Conservation (phyloP, 768 basidiomycete species). For the Collybia mongolica region DNA sequence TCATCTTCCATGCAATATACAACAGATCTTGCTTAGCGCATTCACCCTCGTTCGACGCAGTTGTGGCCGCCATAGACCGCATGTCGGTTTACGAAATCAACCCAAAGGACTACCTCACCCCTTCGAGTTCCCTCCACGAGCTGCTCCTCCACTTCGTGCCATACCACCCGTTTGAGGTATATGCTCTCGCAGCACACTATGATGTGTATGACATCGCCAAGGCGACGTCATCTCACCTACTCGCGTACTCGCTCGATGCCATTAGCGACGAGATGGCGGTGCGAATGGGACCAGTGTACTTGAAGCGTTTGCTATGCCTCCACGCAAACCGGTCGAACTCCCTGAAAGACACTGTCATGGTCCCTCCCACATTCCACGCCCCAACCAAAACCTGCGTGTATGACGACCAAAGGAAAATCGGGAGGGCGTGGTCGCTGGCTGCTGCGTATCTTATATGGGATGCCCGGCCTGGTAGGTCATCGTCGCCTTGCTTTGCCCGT, state of each 20-base stretch:
- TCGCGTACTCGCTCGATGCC: constrained; percentile 23
- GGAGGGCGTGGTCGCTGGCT: no score
- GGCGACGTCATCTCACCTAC: constrained; percentile 25
- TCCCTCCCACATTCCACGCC: no score
- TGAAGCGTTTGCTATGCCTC: no score
- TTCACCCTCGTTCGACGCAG: constrained; percentile 45
- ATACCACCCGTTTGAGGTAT: constrained; percentile 35
- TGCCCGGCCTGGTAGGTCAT: no score
- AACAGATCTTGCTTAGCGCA: constrained; percentile 49
- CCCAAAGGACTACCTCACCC: constrained; percentile 21
- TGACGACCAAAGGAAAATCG: no score
- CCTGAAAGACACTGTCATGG: no score
- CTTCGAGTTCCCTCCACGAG: constrained; percentile 25
- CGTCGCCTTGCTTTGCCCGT: no score
- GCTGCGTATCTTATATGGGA: no score
- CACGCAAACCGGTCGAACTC: no score
- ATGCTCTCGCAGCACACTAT: constrained; percentile 35
- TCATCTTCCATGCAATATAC: constrained; percentile 56
- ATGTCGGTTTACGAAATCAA: constrained; percentile 24
- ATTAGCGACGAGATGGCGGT: no score
- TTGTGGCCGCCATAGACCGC: constrained; percentile 42
- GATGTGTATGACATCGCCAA: constrained; percentile 37
- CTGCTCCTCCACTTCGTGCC: constrained; percentile 33
- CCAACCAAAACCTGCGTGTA: no score
- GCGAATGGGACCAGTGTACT: no score